Evolutionary conservation across 768 basidiomycete genomes (phyloP).

Genomic region (Boletus subparvulus): DNA sequence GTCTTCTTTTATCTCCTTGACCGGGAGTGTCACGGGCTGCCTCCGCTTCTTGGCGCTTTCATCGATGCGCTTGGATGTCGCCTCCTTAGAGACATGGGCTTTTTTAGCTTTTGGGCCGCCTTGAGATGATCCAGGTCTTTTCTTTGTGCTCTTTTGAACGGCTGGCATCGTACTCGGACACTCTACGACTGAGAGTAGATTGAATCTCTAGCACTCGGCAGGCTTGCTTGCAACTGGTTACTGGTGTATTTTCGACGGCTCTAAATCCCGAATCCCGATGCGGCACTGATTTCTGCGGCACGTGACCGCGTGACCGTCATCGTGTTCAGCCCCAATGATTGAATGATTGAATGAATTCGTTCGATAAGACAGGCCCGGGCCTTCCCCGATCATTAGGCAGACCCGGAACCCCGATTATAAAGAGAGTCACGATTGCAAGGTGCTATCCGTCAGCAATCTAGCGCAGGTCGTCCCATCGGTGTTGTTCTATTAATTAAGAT

Average conservation of each 20-base stretch:
- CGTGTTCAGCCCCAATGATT: no score
- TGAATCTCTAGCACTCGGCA: background rate
- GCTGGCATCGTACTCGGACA: conserved; percentile 39
- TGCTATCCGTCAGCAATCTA: background rate
- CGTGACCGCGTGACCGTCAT: conserved; percentile 22
- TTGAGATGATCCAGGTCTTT: conserved; percentile 49
- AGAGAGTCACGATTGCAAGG: background rate
- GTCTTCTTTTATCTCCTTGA: conserved; percentile 35
- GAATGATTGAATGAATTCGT: no score
- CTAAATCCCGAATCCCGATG: no score
- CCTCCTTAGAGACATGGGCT: conserved; percentile 41
- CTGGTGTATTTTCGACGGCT: background rate
- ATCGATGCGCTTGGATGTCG: conserved; percentile 15
- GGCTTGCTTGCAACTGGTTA: background rate
- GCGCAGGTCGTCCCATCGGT: background rate
- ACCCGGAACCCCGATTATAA: background rate
- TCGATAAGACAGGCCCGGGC: background rate
- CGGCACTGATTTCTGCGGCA: conserved; percentile 7
- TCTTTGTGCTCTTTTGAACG: conserved; percentile 45
- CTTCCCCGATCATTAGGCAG: background rate
- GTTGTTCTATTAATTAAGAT: background rate
- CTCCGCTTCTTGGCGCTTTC: conserved; percentile 56
- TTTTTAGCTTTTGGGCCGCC: conserved; percentile 55
- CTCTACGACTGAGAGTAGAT: background rate
- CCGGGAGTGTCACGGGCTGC: conserved; percentile 51